A percentile compares a stretch with the other conserved stretches of the same genome.
Evolutionary conservation across 2,329 filamentous ascomycete genomes (phyloP).

Genomic region (Chaetomiaceae sp.): DNA sequence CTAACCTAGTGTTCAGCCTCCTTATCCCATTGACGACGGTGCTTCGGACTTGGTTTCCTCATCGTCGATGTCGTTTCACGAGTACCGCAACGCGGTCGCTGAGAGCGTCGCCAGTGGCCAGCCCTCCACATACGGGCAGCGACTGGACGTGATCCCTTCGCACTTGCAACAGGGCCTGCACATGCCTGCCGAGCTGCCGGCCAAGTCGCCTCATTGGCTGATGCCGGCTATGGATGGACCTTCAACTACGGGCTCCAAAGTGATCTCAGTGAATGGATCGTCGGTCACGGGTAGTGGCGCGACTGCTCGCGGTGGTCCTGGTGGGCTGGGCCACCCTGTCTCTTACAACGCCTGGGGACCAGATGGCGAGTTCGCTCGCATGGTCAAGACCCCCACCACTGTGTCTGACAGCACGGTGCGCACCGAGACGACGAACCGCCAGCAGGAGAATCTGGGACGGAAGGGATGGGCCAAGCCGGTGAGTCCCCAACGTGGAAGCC

Average conservation of each 20-base stretch:
- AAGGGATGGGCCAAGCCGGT: slow-evolving; percentile 21
- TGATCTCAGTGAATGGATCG: background rate
- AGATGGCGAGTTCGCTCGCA: slow-evolving; percentile 14
- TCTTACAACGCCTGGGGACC: slow-evolving; percentile 23
- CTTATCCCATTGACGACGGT: background rate
- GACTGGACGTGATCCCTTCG: background rate
- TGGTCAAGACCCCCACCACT: slow-evolving; percentile 12
- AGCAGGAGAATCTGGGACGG: background rate
- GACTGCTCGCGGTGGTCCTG: background rate
- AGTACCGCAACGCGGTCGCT: too few relatives aligned
- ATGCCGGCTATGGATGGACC: slow-evolving; percentile 1
- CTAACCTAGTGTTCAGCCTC: background rate
- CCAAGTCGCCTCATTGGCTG: slow-evolving; percentile 10
- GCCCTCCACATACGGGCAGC: background rate
- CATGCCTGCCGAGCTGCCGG: too few relatives aligned
- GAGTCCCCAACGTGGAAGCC: background rate
- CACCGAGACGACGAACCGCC: background rate
- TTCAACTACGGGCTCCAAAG: background rate
- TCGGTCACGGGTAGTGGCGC: background rate
- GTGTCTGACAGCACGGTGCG: slow-evolving; percentile 5
- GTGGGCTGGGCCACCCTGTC: background rate
- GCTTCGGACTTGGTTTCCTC: background rate
- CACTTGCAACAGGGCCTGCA: too few relatives aligned
- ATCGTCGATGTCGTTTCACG: too few relatives aligned
- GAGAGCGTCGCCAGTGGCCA: background rate